phyloP scores from a whole-genome alignment of 1,284 basidiomycete species.

The Microbotryum violaceum region DNA sequence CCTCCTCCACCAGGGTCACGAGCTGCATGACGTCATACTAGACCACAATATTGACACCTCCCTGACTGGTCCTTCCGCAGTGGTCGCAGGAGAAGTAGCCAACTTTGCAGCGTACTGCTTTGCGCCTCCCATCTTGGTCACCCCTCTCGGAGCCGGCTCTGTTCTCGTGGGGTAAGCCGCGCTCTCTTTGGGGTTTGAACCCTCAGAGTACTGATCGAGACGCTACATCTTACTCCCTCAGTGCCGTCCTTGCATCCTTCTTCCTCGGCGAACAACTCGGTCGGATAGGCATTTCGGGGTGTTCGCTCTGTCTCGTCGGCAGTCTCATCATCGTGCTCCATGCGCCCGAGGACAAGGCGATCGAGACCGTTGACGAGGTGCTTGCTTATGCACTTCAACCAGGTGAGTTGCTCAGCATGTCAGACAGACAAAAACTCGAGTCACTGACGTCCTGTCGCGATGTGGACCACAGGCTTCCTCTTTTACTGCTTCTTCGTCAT shows the following conservation, averaged over 20 bases:
- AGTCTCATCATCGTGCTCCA: conserved; percentile 94
- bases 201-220: not conserved
- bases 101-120: conserved; percentile 99
- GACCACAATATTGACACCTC: too few species aligned
- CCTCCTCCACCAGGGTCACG: too few species aligned
- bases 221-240: conserved; percentile 37
- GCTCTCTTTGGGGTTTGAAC: not conserved
- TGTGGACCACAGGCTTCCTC: conserved; percentile 60
- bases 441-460: not conserved
- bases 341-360: conserved; percentile 89
- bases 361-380: conserved; percentile 91
- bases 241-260: conserved; percentile 86
- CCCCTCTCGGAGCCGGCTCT: conserved; percentile 87
- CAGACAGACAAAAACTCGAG: not conserved
- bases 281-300: conserved; percentile 84
- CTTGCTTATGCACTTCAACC: conserved; percentile 80
- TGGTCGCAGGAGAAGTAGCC: conserved; percentile 89
- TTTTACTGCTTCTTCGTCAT: conserved; percentile 79
- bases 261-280: conserved; percentile 90
- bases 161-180: conserved; percentile 84
- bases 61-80: conserved; percentile 44
- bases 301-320: conserved; percentile 78
- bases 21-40: too few species aligned
- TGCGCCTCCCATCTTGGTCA: conserved; percentile 93
- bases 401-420: conserved; percentile 49